phyloP scores from a whole-genome alignment of 768 basidiomycete genomes.

The Tephrocybe sp. region DNA sequence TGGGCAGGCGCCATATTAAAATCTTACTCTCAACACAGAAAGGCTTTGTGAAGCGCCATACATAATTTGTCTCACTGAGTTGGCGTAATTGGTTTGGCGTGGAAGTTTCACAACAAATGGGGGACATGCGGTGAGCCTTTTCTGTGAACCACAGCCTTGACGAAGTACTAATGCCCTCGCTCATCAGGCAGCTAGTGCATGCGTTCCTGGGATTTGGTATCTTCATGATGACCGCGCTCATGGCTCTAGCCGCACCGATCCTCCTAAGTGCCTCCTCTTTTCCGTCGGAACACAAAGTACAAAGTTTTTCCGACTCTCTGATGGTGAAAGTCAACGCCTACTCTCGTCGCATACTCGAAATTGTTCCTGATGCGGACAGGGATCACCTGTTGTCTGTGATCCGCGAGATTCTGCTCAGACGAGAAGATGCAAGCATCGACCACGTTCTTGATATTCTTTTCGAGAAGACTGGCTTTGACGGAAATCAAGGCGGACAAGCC shows the following conservation, averaged over 20 bases:
- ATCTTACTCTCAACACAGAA: no score
- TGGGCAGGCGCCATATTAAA: no score
- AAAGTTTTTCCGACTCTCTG: not conserved
- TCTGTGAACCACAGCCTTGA: not conserved
- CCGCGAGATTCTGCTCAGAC: conserved; percentile 35
- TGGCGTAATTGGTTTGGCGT: no score
- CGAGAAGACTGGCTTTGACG: conserved; percentile 45
- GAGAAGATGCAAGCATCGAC: conserved; percentile 46
- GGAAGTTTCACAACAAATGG: no score
- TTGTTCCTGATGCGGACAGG: conserved; percentile 69
- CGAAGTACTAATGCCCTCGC: not conserved
- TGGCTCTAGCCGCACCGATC: conserved; percentile 3
- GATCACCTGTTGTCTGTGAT: conserved; percentile 51
- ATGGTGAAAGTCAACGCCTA: conserved; percentile 15
- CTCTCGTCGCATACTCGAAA: conserved; percentile 58
- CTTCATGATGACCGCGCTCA: conserved; percentile 2
- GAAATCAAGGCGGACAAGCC: conserved; percentile 30
- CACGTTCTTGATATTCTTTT: conserved; percentile 59
- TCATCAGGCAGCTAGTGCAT: not conserved
- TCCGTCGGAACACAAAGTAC: not conserved
- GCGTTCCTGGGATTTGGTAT: not conserved
- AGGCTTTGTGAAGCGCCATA: no score
- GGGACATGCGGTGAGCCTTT: not conserved
- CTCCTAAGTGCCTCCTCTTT: not conserved
- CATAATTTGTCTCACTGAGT: no score